Evolutionary conservation across 805 yeast genomes (phyloP).

Genomic region (Yamadazyma laniorum): DNA sequence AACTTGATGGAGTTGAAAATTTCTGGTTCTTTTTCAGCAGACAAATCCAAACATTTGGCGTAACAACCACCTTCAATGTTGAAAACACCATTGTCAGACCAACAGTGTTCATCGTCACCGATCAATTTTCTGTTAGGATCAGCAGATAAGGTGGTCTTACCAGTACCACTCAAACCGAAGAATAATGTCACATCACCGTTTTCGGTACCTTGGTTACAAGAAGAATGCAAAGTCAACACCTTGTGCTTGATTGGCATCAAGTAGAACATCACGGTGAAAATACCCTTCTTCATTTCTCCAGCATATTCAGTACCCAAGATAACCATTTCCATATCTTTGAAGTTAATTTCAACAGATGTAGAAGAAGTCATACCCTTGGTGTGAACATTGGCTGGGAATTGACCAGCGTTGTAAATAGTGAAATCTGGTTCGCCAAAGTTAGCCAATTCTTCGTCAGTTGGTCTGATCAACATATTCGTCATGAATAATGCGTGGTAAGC

Average conservation of each 20-base stretch:
- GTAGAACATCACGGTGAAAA: slow-evolving; percentile 98
- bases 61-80: slow-evolving; percentile 99
- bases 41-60: slow-evolving; percentile 91
- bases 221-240: slow-evolving; percentile 91
- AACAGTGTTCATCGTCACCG: slow-evolving; percentile 99
- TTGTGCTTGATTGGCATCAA: slow-evolving; percentile 93
- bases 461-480: slow-evolving; percentile 97
- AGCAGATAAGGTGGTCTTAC: slow-evolving; percentile 95
- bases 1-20: slow-evolving; percentile 91
- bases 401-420: slow-evolving; percentile 98
- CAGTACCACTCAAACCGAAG: slow-evolving; percentile 97
- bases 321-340: slow-evolving; percentile 98
- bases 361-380: slow-evolving; percentile 97
- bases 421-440: slow-evolving; percentile 97
- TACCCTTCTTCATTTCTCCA: slow-evolving; percentile 99
- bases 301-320: slow-evolving; percentile 98
- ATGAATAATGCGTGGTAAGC: slow-evolving; percentile 97
- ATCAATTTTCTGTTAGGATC: slow-evolving; percentile 91
- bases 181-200: slow-evolving; percentile 88
- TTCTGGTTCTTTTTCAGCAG: slow-evolving; percentile 95
- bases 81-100: slow-evolving; percentile 98
- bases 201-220: slow-evolving; percentile 84
- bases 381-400: slow-evolving; percentile 95
- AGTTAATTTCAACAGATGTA: slow-evolving; percentile 93
- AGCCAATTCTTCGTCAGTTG: slow-evolving; percentile 83